phyloP scores from a whole-genome alignment of 2,329 filamentous ascomycete species.

The Neofusicoccum cordaticola region DNA sequence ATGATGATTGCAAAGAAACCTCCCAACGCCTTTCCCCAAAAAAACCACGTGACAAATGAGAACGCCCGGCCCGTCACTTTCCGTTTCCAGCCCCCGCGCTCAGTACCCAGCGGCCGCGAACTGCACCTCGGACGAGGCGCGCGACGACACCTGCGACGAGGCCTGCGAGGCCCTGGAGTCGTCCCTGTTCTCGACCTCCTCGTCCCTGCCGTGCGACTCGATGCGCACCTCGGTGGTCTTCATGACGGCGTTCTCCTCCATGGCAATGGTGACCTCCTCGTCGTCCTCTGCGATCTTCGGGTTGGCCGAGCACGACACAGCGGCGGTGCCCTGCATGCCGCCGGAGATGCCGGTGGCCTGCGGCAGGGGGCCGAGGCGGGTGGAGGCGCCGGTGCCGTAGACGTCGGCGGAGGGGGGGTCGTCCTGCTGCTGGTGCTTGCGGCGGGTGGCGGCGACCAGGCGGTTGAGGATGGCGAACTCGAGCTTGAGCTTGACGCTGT shows the following conservation, averaged over 20 bases:
- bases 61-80: not conserved
- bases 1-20: not conserved
- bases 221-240: not conserved
- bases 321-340: not conserved
- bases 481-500: conserved; percentile 47
- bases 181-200: not conserved
- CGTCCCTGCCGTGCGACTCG: not conserved
- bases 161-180: not conserved
- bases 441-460: not conserved
- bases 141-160: not conserved
- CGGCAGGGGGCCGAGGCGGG: not conserved
- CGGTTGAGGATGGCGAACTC: conserved; percentile 53
- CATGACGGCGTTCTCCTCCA: not conserved
- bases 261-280: not conserved
- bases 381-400: not conserved
- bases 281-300: not conserved
- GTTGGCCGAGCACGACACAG: not conserved
- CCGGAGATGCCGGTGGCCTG: not conserved
- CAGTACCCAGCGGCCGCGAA: not conserved
- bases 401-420: not conserved
- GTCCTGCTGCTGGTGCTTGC: not conserved
- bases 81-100: not conserved
- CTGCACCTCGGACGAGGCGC: not conserved
- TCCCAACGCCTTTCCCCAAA: not conserved
- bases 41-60: not conserved